Conservation (phyloP, 2,329 filamentous ascomycete genomes). For the Pezizomycotina sp. region DNA sequence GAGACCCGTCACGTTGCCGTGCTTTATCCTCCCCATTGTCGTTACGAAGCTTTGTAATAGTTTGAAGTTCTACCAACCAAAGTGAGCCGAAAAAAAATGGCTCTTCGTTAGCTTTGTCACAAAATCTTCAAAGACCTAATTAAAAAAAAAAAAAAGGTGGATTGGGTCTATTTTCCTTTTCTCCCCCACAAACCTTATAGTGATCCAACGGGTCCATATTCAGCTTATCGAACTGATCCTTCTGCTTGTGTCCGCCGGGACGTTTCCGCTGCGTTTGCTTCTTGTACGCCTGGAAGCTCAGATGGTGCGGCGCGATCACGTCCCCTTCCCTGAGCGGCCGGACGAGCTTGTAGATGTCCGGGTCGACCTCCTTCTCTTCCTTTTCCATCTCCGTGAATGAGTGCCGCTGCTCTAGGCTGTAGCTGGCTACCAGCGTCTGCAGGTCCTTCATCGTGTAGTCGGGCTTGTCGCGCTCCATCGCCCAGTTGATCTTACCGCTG, state of each 20-base stretch:
- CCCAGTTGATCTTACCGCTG: no score
- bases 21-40: conserved; percentile 67
- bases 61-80: conserved; percentile 57
- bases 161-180: not conserved
- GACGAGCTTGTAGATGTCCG: conserved; percentile 9
- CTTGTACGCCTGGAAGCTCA: conserved; percentile 58
- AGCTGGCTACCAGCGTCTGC: no score
- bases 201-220: conserved; percentile 65
- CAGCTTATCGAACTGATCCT: conserved; percentile 64
- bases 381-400: no score
- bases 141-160: not conserved
- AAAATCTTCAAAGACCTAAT: not conserved
- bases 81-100: not conserved
- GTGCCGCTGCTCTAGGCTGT: no score
- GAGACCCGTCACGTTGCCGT: conserved; percentile 58
- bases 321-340: conserved; percentile 1
- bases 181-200: conserved; percentile 51
- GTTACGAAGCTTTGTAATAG: conserved; percentile 82
- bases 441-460: no score
- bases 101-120: conserved; percentile 1
- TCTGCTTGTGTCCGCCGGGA: no score
- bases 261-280: conserved; percentile 53
- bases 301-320: conserved; percentile 52
- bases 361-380: conserved; percentile 6
- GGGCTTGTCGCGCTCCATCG: no score